Evolutionary conservation across 768 basidiomycete species (phyloP).

Genomic region (Kwoniella pini): DNA sequence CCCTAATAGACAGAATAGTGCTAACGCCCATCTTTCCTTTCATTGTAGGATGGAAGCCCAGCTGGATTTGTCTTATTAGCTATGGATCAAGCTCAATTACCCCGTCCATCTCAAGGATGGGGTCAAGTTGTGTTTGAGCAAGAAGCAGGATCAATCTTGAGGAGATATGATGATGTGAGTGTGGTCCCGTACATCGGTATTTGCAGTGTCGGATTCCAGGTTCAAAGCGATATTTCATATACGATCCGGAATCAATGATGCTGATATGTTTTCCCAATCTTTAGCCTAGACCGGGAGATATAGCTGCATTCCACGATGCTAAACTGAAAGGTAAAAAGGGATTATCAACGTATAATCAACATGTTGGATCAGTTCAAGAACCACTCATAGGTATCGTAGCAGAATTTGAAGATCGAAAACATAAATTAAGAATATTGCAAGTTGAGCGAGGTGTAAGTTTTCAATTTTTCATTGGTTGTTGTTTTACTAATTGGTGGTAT

Average conservation of each 20-base stretch:
- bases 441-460: conserved; percentile 75
- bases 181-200: background rate
- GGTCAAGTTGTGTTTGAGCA: conserved; percentile 79
- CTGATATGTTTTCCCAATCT: background rate
- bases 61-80: conserved; percentile 73
- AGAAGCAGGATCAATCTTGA: conserved; percentile 66
- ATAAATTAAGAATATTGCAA: conserved; percentile 79
- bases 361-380: conserved; percentile 60
- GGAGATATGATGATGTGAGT: conserved; percentile 65
- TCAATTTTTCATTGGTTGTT: background rate
- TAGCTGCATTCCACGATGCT: conserved; percentile 73
- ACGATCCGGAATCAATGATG: background rate
- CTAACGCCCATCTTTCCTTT: conserved; percentile 1
- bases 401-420: conserved; percentile 84
- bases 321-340: conserved; percentile 77
- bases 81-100: conserved; percentile 62
- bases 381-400: conserved; percentile 72
- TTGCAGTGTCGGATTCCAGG: too few relatives aligned
- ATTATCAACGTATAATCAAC: conserved; percentile 69
- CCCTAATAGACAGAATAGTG: background rate
- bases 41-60: conserved; percentile 70
- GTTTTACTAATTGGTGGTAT: background rate
- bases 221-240: too few relatives aligned
- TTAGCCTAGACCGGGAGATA: conserved; percentile 68
- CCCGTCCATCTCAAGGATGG: conserved; percentile 51